phyloP scores from a whole-genome alignment of 192 early-diverging fungal species.

The Backusella australiensis region DNA sequence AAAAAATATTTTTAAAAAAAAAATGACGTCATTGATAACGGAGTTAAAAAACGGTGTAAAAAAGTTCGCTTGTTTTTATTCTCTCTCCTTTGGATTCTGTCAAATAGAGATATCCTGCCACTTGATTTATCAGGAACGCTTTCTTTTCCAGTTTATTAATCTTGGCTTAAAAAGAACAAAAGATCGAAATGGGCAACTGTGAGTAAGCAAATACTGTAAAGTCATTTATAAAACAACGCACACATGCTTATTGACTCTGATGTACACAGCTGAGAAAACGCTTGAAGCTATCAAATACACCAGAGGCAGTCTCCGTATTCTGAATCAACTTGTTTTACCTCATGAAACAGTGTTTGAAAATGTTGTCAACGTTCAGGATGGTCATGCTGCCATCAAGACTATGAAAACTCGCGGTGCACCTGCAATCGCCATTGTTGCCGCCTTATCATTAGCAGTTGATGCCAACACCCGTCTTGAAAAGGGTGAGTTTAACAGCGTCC shows the following conservation, averaged over 20 bases:
- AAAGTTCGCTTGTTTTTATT: too few species aligned
- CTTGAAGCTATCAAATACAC: slow-evolving; percentile 56
- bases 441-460: slow-evolving; percentile 86
- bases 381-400: slow-evolving; percentile 84
- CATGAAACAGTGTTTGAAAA: slow-evolving; percentile 77
- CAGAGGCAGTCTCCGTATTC: slow-evolving; percentile 62
- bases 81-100: too few species aligned
- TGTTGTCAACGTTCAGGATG: slow-evolving; percentile 59
- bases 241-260: background rate
- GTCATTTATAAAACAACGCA: too few species aligned
- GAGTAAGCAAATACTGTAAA: background rate
- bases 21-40: too few species aligned
- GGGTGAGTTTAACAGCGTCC: slow-evolving; percentile 31
- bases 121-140: too few species aligned
- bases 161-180: background rate
- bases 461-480: slow-evolving; percentile 31
- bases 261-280: slow-evolving; percentile 14
- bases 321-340: slow-evolving; percentile 92
- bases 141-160: background rate
- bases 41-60: too few species aligned
- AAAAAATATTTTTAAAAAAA: too few species aligned
- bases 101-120: too few species aligned
- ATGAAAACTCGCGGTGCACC: slow-evolving; percentile 96
- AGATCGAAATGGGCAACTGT: background rate
- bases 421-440: slow-evolving; percentile 96